Percentiles rank a stretch among this genome's conserved stretches.
phyloP scores from a whole-genome alignment of 106 monocot genomes.

The Allium sativum region DNA sequence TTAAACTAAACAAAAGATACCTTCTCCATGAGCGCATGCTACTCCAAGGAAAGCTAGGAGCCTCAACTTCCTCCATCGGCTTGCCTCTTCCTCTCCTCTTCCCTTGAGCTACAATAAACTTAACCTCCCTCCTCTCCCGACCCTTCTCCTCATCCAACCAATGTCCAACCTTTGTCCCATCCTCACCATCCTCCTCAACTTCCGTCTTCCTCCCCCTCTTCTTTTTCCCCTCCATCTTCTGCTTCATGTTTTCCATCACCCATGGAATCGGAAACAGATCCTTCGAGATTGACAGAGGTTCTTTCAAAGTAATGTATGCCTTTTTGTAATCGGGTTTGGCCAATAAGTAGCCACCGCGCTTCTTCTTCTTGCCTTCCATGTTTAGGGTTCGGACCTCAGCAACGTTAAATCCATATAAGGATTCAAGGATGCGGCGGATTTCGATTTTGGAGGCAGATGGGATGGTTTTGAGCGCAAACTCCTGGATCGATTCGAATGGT shows the following conservation, averaged over 20 bases:
- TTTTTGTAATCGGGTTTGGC: constrained; percentile 98
- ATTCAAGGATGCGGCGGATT: constrained; percentile 90
- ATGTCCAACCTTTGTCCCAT: constrained; percentile 5
- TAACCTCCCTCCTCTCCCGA: constrained; percentile 9
- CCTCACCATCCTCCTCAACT: constrained; percentile 20
- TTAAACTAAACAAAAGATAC: background rate
- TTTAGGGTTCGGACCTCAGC: constrained; percentile 92
- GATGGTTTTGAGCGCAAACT: constrained; percentile 89
- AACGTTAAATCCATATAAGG: constrained; percentile 91
- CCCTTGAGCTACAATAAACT: background rate
- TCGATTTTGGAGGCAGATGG: constrained; percentile 98
- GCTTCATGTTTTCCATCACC: constrained; percentile 39
- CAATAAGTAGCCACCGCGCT: constrained; percentile 55
- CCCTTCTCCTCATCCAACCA: constrained; percentile 21
- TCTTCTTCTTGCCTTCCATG: constrained; percentile 98
- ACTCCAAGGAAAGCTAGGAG: constrained; percentile 49
- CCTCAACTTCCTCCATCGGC: constrained; percentile 8
- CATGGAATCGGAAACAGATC: constrained; percentile 58
- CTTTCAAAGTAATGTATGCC: constrained; percentile 83
- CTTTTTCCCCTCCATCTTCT: constrained; percentile 22
- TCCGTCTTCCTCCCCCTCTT: constrained; percentile 21
- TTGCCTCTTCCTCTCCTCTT: background rate
- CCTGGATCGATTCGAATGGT: constrained; percentile 57
- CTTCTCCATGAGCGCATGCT: constrained; percentile 34
- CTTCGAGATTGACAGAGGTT: constrained; percentile 60